Evolutionary conservation across 345 rosid genomes (phyloP).

Genomic region (Noccaea caerulescens): DNA sequence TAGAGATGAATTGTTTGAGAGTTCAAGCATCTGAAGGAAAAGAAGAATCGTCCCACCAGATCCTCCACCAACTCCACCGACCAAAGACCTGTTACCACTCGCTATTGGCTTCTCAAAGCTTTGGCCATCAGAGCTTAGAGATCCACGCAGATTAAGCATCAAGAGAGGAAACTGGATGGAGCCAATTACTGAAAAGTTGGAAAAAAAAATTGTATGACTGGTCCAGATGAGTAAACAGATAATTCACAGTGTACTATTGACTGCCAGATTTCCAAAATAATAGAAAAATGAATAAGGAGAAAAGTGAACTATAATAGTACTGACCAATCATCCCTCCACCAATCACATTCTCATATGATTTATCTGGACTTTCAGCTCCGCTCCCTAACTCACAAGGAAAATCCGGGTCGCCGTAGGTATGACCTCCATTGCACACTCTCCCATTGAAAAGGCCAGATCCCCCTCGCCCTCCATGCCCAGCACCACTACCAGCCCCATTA

Average conservation of each 20-base stretch:
- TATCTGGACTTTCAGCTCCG: slow-evolving; percentile 84
- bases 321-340: slow-evolving; percentile 99
- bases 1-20: slow-evolving; percentile 67
- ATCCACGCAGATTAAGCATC: slow-evolving; percentile 72
- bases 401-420: slow-evolving; percentile 78
- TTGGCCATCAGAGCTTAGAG: slow-evolving; percentile 87
- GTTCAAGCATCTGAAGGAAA: slow-evolving; percentile 82
- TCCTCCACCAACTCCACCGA: slow-evolving; percentile 96
- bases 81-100: slow-evolving; percentile 56
- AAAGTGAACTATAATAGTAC: slow-evolving; percentile 22
- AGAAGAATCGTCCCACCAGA: slow-evolving; percentile 98
- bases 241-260: slow-evolving; percentile 9
- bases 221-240: slow-evolving; percentile 15
- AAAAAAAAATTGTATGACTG: slow-evolving; percentile 33
- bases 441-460: slow-evolving; percentile 93
- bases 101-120: slow-evolving; percentile 54
- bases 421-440: slow-evolving; percentile 77
- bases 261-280: slow-evolving; percentile 14
- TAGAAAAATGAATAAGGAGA: slow-evolving; percentile 1
- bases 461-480: slow-evolving; percentile 97
- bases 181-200: slow-evolving; percentile 71
- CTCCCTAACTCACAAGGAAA: slow-evolving; percentile 98
- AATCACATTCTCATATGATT: slow-evolving; percentile 61
- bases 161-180: slow-evolving; percentile 83
- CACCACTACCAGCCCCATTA: slow-evolving; percentile 95